A percentile compares a stretch with the other conserved stretches of the same genome.
phyloP scores from a whole-genome alignment of 345 rosid genomes.

The Sonneratia alba region DNA sequence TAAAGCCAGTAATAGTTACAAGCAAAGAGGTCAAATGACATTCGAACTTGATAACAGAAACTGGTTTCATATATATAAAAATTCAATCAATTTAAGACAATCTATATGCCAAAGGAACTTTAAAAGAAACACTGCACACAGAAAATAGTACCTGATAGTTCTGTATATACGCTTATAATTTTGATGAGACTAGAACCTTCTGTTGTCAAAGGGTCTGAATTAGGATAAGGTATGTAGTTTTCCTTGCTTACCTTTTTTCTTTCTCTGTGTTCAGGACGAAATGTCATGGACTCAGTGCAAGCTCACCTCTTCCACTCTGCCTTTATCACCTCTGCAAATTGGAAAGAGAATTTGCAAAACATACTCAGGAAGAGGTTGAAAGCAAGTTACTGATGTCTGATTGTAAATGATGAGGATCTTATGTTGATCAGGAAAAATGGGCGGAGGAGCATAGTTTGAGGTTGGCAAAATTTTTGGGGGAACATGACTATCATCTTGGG shows the following conservation, averaged over 20 bases:
- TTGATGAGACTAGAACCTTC: not conserved
- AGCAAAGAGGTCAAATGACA: not conserved
- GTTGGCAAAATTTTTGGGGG: too few species aligned
- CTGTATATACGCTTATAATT: not conserved
- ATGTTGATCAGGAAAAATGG: too few species aligned
- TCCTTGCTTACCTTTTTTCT: not conserved
- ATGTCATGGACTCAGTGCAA: not conserved
- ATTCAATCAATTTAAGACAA: not conserved
- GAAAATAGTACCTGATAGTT: not conserved
- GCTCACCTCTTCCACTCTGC: constrained; percentile 80
- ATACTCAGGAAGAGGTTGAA: not conserved
- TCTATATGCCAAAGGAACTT: not conserved
- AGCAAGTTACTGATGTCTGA: not conserved
- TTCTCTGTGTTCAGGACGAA: constrained; percentile 2
- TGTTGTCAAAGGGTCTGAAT: not conserved
- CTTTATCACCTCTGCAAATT: constrained; percentile 42
- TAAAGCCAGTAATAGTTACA: not conserved
- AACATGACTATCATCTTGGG: too few species aligned
- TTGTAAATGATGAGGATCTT: not conserved
- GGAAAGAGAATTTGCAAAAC: not conserved
- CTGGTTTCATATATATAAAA: not conserved
- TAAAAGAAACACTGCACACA: not conserved
- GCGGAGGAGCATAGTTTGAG: too few species aligned
- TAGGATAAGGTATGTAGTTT: not conserved
- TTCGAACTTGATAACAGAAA: not conserved